Evolutionary conservation across 495 filamentous ascomycete genomes (phyloP), one percentile per base, ranked within the genome.

Genomic region (Penicillium daleae): DNA sequence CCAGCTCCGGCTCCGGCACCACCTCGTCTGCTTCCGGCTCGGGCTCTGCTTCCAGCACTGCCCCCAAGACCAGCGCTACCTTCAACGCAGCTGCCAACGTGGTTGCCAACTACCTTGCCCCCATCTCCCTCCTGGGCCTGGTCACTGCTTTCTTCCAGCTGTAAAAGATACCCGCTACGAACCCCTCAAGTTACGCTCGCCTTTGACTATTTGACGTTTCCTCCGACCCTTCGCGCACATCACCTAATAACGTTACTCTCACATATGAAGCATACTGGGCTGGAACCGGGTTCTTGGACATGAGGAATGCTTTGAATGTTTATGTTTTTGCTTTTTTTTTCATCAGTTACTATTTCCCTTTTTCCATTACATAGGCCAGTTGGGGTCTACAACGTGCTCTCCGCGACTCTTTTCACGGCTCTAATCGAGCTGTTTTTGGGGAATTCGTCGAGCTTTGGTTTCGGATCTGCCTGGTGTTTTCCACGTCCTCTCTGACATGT

Each of bases 141-240:
- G 32, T 79, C 46, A 62, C 72, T 44, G 71, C 74, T 40, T 68
- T 79, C 64, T 50, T 79, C 54, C 73, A 77, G 67, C 64, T 79
- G 66, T 79, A 69, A 67, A 70, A 52, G 21, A 56, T 21, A 32
- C 2, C 27, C 9, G n/a, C n/a, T 37, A 19, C 4, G 10, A 26
- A 22, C 15, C 21, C 15, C 56, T 17, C 53, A 49, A 3, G 8
- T 51, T 51, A 21, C 22, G 48, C 48, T 26, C 2, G 26, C 48
- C 37, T 52, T 60, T 57, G 29, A 54, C 37, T 48, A 53, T 61
- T 57, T 59, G 24, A 42, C 40, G 54, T 57, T 60, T 49, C 40
- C 48, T 39, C 64, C 35, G 12, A 63, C 37, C 13, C 55, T 64
- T 12, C 31, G 51, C 51, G 76, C 60, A 61, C 56, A 56, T 21